Evolutionary conservation across 1,284 basidiomycete genomes (phyloP).

Genomic region (Ganoderma leucocontextum): DNA sequence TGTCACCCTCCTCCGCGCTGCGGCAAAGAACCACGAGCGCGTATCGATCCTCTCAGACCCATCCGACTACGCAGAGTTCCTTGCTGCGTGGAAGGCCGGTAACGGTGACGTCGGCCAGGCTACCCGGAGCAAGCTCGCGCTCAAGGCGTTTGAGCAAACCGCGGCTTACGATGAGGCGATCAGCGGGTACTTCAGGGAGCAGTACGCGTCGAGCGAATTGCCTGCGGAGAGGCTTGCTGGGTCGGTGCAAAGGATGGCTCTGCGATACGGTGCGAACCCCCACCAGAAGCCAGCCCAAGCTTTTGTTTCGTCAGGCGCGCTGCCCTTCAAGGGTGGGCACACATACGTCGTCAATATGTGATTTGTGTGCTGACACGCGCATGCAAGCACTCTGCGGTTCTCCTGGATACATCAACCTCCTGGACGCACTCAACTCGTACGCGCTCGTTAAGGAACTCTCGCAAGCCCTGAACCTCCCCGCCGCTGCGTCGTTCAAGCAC

Average conservation of each 20-base stretch:
- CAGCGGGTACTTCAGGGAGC: constrained; percentile 94
- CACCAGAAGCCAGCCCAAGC: constrained; percentile 99
- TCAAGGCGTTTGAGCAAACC: constrained; percentile 99
- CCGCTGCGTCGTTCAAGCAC: constrained; percentile 99
- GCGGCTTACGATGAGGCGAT: constrained; percentile 96
- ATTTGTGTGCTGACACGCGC: not conserved
- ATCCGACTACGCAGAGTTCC: constrained; percentile 88
- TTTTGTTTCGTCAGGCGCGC: constrained; percentile 87
- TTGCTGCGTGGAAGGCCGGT: constrained; percentile 77
- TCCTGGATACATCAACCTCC: constrained; percentile 99
- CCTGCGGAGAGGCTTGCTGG: constrained; percentile 70
- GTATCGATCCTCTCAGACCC: constrained; percentile 95
- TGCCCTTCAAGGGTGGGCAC: constrained; percentile 91
- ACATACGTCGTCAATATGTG: not conserved
- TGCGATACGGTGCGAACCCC: constrained; percentile 98
- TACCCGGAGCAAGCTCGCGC: constrained; percentile 83
- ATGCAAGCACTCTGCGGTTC: constrained; percentile 86
- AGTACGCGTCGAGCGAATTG: constrained; percentile 87
- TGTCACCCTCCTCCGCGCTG: constrained; percentile 96
- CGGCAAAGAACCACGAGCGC: constrained; percentile 97
- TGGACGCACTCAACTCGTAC: constrained; percentile 97
- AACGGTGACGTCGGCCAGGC: constrained; percentile 76
- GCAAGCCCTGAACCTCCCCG: constrained; percentile 86
- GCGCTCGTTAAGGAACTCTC: constrained; percentile 96
- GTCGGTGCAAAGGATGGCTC: constrained; percentile 83